Conservation (phyloP, 1,284 basidiomycete species). For the Boletus mariae region DNA sequence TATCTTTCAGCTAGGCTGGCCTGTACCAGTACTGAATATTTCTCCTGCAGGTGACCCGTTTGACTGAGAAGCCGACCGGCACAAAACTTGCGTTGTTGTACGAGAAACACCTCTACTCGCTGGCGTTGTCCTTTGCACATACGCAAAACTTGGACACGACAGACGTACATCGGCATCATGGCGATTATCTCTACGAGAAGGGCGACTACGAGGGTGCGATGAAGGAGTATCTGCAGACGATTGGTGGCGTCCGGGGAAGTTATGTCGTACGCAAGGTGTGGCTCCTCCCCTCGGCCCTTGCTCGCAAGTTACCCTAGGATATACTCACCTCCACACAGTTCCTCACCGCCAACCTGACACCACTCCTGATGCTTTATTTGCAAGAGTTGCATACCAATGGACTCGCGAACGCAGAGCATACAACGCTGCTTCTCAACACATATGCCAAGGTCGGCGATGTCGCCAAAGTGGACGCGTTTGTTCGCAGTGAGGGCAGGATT, state of each 20-base stretch:
- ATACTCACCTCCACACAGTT: constrained; percentile 54
- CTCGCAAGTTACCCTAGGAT: background rate
- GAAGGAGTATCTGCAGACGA: constrained; percentile 88
- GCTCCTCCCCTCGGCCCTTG: background rate
- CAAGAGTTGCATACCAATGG: constrained; percentile 91
- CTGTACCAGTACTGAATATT: background rate
- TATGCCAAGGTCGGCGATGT: constrained; percentile 97
- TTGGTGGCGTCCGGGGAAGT: constrained; percentile 87
- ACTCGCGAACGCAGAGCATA: constrained; percentile 94
- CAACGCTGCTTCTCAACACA: constrained; percentile 91
- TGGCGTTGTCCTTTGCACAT: constrained; percentile 77
- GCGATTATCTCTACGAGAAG: constrained; percentile 89
- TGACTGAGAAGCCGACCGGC: constrained; percentile 77
- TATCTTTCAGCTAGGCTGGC: background rate
- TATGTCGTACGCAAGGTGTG: constrained; percentile 93
- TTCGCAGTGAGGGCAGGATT: constrained; percentile 73
- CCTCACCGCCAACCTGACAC: constrained; percentile 93
- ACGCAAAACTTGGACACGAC: constrained; percentile 77
- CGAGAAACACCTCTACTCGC: constrained; percentile 66
- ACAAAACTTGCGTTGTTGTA: constrained; percentile 83
- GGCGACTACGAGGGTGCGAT: constrained; percentile 93
- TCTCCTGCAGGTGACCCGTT: constrained; percentile 53
- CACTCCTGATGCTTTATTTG: constrained; percentile 91
- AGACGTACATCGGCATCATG: constrained; percentile 86
- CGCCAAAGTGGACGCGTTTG: constrained; percentile 84